phyloP scores from a whole-genome alignment of 768 basidiomycete genomes.

The Rhodocollybia butyracea region DNA sequence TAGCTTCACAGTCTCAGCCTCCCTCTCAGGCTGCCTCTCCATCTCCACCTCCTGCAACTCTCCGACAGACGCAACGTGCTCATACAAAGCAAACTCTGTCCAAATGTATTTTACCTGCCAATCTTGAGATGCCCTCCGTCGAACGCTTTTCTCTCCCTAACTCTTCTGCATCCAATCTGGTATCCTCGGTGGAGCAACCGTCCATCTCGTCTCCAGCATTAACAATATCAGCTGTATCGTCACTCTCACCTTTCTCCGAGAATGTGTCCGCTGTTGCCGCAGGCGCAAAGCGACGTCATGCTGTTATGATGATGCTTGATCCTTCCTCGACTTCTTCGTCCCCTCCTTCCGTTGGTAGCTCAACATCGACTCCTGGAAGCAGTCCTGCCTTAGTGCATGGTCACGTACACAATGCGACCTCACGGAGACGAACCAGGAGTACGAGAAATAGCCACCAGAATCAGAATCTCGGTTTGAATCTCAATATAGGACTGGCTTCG shows the following conservation, averaged over 20 bases:
- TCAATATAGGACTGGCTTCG: slow-evolving; percentile 13
- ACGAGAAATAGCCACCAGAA: slow-evolving; percentile 37
- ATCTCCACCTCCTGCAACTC: slow-evolving; percentile 28
- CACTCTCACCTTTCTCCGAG: slow-evolving; percentile 17
- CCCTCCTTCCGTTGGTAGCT: slow-evolving; percentile 31
- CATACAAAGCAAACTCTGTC: slow-evolving; percentile 18
- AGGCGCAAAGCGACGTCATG: slow-evolving; percentile 73
- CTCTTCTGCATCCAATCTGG: slow-evolving; percentile 12
- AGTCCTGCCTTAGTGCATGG: slow-evolving; percentile 22
- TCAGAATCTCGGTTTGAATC: slow-evolving; percentile 24
- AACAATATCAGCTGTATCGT: slow-evolving; percentile 16
- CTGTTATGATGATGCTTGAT: slow-evolving; percentile 77
- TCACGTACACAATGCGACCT: slow-evolving; percentile 14
- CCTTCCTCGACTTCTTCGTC: slow-evolving; percentile 33
- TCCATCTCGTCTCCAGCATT: slow-evolving; percentile 18
- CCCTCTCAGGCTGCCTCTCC: slow-evolving; percentile 29
- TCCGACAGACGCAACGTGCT: slow-evolving; percentile 22
- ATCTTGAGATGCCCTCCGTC: not conserved
- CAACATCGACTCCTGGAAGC: slow-evolving; percentile 32
- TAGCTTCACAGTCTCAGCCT: slow-evolving; percentile 11
- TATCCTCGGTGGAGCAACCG: slow-evolving; percentile 9
- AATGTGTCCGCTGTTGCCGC: slow-evolving; percentile 37
- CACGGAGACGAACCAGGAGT: slow-evolving; percentile 58
- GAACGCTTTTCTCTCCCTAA: slow-evolving; percentile 12
- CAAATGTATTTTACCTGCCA: slow-evolving; percentile 10